Evolutionary conservation across 2,329 filamentous ascomycete species (phyloP).

Genomic region (Penicillium polonicum): DNA sequence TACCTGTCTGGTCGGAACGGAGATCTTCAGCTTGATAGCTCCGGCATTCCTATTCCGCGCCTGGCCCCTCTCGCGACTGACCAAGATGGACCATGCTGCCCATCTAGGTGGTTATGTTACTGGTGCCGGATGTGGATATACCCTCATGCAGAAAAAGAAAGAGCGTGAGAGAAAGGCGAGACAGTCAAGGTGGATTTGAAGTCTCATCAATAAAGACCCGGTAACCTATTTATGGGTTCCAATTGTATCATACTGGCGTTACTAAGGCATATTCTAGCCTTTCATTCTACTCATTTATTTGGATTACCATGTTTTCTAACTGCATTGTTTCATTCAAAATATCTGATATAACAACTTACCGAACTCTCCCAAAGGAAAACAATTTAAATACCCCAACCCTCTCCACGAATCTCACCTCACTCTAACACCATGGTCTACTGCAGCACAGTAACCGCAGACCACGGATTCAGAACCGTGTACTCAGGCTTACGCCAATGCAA

Average conservation of each 20-base stretch:
- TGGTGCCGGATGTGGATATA: conserved; percentile 31
- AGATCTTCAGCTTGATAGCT: conserved; percentile 35
- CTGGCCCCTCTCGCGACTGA: conserved; percentile 28
- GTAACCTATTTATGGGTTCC: not conserved
- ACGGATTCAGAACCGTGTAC: not conserved
- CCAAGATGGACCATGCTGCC: conserved; percentile 42
- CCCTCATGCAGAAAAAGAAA: conserved; percentile 17
- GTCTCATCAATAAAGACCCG: not conserved
- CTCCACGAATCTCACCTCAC: not conserved
- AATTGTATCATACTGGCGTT: conserved; percentile 9
- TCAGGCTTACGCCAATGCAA: not conserved
- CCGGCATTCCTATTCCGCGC: conserved; percentile 22
- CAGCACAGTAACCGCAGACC: not conserved
- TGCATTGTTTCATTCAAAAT: not conserved
- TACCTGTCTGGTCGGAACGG: conserved; percentile 36
- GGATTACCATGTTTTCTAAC: not conserved
- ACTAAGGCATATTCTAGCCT: not conserved
- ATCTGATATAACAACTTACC: not conserved
- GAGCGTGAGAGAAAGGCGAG: conserved; percentile 17
- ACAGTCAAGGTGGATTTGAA: conserved; percentile 19
- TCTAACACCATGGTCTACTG: not conserved
- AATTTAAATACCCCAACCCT: not conserved
- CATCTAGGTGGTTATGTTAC: conserved; percentile 45
- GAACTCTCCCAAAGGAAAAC: not conserved
- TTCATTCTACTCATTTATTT: not conserved